These are phyloP conservation scores for Termitomyces sp. DNA, from an alignment of 768 basidiomycete species.

Conservation along the genomic window DNA sequence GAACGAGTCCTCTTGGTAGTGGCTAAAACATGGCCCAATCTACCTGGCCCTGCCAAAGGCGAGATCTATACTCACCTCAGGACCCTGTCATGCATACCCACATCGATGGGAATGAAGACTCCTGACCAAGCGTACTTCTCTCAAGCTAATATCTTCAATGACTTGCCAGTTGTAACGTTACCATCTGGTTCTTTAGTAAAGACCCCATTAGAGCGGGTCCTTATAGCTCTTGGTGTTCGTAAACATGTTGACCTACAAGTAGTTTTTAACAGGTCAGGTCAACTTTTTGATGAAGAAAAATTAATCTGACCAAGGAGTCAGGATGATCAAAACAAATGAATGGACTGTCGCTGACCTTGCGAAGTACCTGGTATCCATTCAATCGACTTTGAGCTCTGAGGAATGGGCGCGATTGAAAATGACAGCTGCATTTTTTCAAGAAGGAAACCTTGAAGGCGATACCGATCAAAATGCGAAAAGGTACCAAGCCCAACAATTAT, in stretches of 20 bases:
- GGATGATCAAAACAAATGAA: constrained; percentile 86
- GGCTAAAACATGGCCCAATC: constrained; percentile 66
- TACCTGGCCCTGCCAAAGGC: constrained; percentile 42
- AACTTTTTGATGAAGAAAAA: neutral
- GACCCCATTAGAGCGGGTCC: constrained; percentile 63
- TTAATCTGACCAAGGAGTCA: constrained; percentile 18
- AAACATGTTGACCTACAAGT: constrained; percentile 91
- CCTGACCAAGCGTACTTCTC: constrained; percentile 80
- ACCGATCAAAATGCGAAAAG: constrained; percentile 34
- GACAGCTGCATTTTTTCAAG: constrained; percentile 79
- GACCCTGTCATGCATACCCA: constrained; percentile 60
- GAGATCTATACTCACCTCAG: constrained; percentile 45
- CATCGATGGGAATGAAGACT: constrained; percentile 63
- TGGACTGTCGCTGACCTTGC: constrained; percentile 85
- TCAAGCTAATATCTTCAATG: constrained; percentile 83
- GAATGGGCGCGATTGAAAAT: constrained; percentile 45
- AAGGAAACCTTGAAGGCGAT: constrained; percentile 35
- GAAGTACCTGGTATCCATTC: constrained; percentile 83
- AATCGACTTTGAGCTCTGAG: constrained; percentile 40
- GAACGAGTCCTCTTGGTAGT: constrained; percentile 71
- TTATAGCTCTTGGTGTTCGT: constrained; percentile 75
- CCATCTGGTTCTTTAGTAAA: constrained; percentile 62
- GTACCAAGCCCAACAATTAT: constrained; percentile 68
- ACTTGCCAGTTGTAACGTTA: constrained; percentile 74
- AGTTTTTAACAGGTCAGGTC: constrained; percentile 75